Evolutionary conservation across 116 monocot genomes (phyloP).

Genomic region (Zostera marina): DNA sequence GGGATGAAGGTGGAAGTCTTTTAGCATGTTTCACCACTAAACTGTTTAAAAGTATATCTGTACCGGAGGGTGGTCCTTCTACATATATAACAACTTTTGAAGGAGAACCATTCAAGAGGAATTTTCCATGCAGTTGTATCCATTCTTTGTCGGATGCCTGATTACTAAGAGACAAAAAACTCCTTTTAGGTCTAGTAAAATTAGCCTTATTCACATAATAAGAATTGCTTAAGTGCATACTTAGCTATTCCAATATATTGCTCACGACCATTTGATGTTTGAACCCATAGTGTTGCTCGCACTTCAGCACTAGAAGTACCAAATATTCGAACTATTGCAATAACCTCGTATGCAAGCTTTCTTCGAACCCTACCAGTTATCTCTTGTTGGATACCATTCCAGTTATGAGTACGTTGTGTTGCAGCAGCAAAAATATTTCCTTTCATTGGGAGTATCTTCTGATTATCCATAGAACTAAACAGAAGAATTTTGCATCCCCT

Average conservation of each 20-base stretch:
- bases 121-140: conserved; percentile 50
- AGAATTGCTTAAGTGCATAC: conserved; percentile 17
- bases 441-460: conserved; percentile 28
- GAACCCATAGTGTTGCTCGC: conserved; percentile 51
- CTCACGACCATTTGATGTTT: conserved; percentile 57
- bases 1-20: conserved; percentile 24
- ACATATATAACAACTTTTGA: conserved; percentile 50
- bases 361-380: conserved; percentile 45
- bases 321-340: conserved; percentile 37
- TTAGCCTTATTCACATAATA: neutral
- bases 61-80: conserved; percentile 62
- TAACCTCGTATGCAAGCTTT: conserved; percentile 57
- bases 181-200: neutral
- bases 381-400: conserved; percentile 83
- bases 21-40: conserved; percentile 37
- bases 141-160: conserved; percentile 63
- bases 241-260: conserved; percentile 58
- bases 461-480: conserved; percentile 27
- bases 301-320: conserved; percentile 36
- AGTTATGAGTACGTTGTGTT: conserved; percentile 36
- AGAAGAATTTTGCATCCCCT: conserved; percentile 60
- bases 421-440: conserved; percentile 51
- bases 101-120: conserved; percentile 38
- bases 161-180: conserved; percentile 13
- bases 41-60: conserved; percentile 49